phyloP scores from a whole-genome alignment of 106 monocot species.

The Dioscorea dumetorum region DNA sequence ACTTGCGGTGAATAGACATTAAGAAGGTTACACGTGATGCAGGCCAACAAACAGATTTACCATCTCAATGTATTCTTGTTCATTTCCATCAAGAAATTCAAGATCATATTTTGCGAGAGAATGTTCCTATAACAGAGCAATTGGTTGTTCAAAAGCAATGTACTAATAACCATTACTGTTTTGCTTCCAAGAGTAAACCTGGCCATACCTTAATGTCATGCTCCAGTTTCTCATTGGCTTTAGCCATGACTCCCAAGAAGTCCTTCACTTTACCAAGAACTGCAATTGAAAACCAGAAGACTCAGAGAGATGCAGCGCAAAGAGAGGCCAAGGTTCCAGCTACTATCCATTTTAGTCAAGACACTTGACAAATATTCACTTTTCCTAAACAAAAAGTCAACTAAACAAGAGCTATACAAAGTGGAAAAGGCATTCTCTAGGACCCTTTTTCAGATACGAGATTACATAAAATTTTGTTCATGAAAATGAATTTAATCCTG shows the following conservation, averaged over 20 bases:
- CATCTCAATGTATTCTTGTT: slow-evolving; percentile 75
- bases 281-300: slow-evolving; percentile 12
- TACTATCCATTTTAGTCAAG: too few species aligned
- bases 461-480: not conserved
- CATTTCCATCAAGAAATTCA: slow-evolving; percentile 68
- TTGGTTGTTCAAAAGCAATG: not conserved
- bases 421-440: not conserved
- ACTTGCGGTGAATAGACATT: not conserved
- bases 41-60: slow-evolving; percentile 18
- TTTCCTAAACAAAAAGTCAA: not conserved
- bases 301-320: not conserved
- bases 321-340: too few species aligned
- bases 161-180: not conserved
- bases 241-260: slow-evolving; percentile 68
- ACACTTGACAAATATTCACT: not conserved
- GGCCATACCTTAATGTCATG: slow-evolving; percentile 23
- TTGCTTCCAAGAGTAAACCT: not conserved
- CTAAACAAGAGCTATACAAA: not conserved
- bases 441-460: not conserved
- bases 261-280: slow-evolving; percentile 79
- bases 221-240: slow-evolving; percentile 69
- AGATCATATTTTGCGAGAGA: slow-evolving; percentile 49
- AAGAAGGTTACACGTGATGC: not conserved
- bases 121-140: slow-evolving; percentile 25
- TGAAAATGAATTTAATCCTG: not conserved